Base-by-base conservation (phyloP, 768 basidiomycete genomes). In the Pleurotus salmoneostramineus region DNA sequence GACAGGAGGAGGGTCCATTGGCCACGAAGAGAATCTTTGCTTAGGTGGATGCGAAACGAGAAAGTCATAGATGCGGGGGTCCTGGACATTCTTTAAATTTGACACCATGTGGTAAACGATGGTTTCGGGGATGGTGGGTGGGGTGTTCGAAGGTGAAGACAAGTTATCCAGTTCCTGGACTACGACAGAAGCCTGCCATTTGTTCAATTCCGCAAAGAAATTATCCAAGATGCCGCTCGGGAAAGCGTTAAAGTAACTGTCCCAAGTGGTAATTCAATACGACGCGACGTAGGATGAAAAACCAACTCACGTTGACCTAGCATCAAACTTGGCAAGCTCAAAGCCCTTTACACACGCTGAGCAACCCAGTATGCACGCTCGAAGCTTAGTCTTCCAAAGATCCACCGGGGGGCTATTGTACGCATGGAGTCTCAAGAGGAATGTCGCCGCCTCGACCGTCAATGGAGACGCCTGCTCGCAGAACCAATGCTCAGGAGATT, bases 341-440 rank as follows among this genome's bases (percentile, higher is more conserved):
- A 93, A 77, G 0, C 77, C 79, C 58, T 82, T 77, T 3, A 90
- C 87, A 66, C 95, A 98, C 6, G 75, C 78, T 27, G 82, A 74
- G 63, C 95, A 98, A 1, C 76, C 71, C 8, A 72, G 65, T 36
- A 96, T 66, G 58, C 90, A 86, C 1, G 65, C 64, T 52, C 76
- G 72, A 54, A 92, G 68, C 59, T 74, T 78, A 14, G 67, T 68
- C 69, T 84, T 83, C 91, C 92, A 95, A 40, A 72, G 68, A 1
- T 79, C 76, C 3, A 91, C 87, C 33, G 75, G 73, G 0, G 74
- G 69, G 50, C 82, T 80, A 54, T 80, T 73, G 64, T 93, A 97
- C 7, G 93, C 93, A 67, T 89, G 87, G 40, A 97, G 71, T 51
- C 93, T 83, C 37, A 96, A 74, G 50, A 92, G 79, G 72, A 95